Evolutionary conservation across 805 yeast genomes (phyloP).

Genomic region (Schwanniomyces pseudopolymorphus): DNA sequence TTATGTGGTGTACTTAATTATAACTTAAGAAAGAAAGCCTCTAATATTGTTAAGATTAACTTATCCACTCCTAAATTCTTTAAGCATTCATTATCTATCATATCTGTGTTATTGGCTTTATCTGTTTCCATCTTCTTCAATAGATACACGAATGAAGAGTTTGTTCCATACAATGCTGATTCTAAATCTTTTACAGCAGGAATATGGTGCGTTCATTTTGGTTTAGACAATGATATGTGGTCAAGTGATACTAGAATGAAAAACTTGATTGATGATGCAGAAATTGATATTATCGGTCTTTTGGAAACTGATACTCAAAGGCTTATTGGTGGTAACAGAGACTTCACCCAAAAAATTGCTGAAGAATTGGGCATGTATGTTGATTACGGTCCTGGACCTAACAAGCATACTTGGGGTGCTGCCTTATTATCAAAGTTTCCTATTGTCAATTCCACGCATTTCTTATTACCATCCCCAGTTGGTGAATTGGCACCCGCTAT

Average conservation of each 20-base stretch:
- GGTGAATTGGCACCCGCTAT: constrained; percentile 99
- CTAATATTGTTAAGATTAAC: constrained; percentile 21
- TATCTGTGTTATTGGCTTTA: constrained; percentile 48
- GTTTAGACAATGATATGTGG: constrained; percentile 98
- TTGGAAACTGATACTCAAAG: constrained; percentile 93
- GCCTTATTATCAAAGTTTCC: constrained; percentile 93
- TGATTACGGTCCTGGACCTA: constrained; percentile 97
- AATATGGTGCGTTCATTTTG: constrained; percentile 98
- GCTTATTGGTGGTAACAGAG: constrained; percentile 92
- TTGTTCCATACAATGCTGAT: constrained; percentile 48
- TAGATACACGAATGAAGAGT: constrained; percentile 61
- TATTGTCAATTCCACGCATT: constrained; percentile 84
- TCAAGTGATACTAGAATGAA: constrained; percentile 89
- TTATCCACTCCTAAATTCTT: constrained; percentile 15
- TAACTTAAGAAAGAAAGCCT: constrained; percentile 22
- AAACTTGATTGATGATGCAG: constrained; percentile 77
- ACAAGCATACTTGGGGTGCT: constrained; percentile 98
- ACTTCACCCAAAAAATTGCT: constrained; percentile 85
- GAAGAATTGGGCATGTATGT: constrained; percentile 93
- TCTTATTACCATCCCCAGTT: constrained; percentile 91
- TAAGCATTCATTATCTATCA: constrained; percentile 25
- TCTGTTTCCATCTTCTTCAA: constrained; percentile 59
- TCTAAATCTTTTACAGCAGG: constrained; percentile 85
- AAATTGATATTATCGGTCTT: constrained; percentile 86
- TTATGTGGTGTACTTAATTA: constrained; percentile 51